phyloP scores from a whole-genome alignment of 257 asterid species.

The Petrea volubilis region DNA sequence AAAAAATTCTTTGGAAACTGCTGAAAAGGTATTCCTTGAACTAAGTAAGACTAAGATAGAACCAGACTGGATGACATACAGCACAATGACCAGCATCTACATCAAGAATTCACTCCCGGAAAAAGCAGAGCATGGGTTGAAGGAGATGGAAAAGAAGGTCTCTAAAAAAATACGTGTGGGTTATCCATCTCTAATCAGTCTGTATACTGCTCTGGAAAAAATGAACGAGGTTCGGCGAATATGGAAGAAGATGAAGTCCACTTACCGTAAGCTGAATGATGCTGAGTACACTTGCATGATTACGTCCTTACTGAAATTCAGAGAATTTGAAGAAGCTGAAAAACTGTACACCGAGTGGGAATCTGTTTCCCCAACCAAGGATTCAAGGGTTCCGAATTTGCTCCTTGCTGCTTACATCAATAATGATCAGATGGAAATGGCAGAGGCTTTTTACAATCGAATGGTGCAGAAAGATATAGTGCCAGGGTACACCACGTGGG shows the following conservation, averaged over 20 bases:
- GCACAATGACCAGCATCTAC: constrained; percentile 83
- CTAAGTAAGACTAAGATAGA: constrained; percentile 59
- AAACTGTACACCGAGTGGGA: constrained; percentile 81
- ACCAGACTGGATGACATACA: constrained; percentile 92
- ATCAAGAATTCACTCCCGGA: constrained; percentile 65
- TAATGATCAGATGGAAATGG: constrained; percentile 56
- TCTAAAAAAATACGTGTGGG: constrained; percentile 61
- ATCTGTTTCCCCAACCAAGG: constrained; percentile 71
- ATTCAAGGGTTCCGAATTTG: constrained; percentile 76
- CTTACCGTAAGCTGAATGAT: constrained; percentile 65
- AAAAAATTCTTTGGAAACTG: constrained; percentile 62
- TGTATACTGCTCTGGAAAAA: constrained; percentile 59
- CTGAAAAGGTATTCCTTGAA: constrained; percentile 65
- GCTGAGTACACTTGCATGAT: constrained; percentile 78
- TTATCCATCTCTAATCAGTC: constrained; percentile 76
- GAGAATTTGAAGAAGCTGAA: constrained; percentile 66
- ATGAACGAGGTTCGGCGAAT: constrained; percentile 57
- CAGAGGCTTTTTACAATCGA: constrained; percentile 54
- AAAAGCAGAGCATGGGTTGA: constrained; percentile 66
- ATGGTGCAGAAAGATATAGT: constrained; percentile 57
- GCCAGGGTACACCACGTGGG: constrained; percentile 84
- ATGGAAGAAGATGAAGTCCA: constrained; percentile 80
- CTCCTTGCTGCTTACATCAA: constrained; percentile 82
- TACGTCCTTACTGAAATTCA: constrained; percentile 67
- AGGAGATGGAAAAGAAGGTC: constrained; percentile 82